These are phyloP conservation scores for Botryotinia narcissicola DNA, from an alignment of 2,329 filamentous ascomycete species.

Conservation along the genomic window DNA sequence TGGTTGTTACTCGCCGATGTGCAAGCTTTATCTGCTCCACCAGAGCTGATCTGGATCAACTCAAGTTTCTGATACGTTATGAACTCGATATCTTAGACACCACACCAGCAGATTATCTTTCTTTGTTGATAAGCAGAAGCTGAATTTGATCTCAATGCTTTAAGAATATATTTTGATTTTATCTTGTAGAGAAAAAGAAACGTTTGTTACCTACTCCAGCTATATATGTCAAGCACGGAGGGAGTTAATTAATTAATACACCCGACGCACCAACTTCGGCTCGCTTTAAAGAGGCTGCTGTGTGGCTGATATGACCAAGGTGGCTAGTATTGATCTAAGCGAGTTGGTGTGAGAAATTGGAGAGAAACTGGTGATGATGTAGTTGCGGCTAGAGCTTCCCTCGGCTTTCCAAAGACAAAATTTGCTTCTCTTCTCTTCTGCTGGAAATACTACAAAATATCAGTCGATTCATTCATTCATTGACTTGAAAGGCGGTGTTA, in stretches of 20 bases:
- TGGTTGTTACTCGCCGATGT: neutral
- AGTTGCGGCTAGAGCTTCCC: constrained; percentile 7
- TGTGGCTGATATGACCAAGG: neutral
- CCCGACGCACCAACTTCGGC: neutral
- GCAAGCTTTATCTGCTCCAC: neutral
- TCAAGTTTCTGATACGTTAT: neutral
- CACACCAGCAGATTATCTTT: neutral
- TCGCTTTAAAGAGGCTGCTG: neutral
- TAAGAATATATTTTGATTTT: neutral
- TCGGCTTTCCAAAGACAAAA: constrained; percentile 4
- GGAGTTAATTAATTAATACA: neutral
- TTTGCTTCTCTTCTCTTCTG: constrained; percentile 4
- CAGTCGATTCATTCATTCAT: neutral
- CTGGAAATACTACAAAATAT: neutral
- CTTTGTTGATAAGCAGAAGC: neutral
- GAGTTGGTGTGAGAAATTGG: constrained; percentile 3
- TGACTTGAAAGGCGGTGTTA: neutral
- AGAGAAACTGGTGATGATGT: constrained; percentile 5
- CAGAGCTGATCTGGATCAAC: neutral
- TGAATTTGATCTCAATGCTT: neutral
- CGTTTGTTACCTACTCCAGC: too few relatives aligned
- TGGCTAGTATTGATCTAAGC: neutral
- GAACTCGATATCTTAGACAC: neutral
- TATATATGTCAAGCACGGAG: neutral
- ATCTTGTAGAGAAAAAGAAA: too few relatives aligned